Base-by-base conservation (phyloP, 1,139 yeast genomes). In the Kodamaea fungicola region DNA sequence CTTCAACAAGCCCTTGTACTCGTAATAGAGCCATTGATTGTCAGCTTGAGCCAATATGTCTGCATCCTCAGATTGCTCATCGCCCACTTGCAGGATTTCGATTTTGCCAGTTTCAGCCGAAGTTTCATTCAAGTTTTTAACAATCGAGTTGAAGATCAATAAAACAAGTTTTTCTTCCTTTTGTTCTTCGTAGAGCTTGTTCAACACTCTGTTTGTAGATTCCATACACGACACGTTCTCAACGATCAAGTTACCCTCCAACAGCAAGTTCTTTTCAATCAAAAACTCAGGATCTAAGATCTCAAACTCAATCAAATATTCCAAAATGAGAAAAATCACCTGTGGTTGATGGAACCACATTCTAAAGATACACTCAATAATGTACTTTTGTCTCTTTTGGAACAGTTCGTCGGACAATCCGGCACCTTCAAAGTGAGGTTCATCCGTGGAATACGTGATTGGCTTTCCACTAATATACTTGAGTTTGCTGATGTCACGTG, bases 281-380 rank as follows among this genome's bases (percentile, higher is more conserved):
- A 78, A 61, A 30, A 67, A 57, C 28, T 57, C 58, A 3, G 77
- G 63, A 22, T 65, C 54, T 33, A 80, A 52, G 21, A 81, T 61
- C 19, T 65, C 74, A 45, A 69, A 71, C 39, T 74, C 78, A 43
- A 75, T 74, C 52, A 83, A 72, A 43, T 75, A 78, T 50, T 80
- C 88, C 49, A 84, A 66, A 12, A 87, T 79, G 47, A 87, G 68
- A 46, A 77, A 82, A 2, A 88, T 90, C 41, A 84, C 85, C 59
- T 88, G 86, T 0, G 95, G 92, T 51, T 85, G 88, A 43, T 77
- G 77, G 37, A 77, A 71, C 96, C 97, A 89, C 51, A 82, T 78
- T 44, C 86, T 70, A 45, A 87, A 63, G 8, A 85, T 79, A 2
- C 89, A 74, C 38, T 81, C 82, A 35, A 86, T 71, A 22, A 81